Evolutionary conservation across 73 alveolate genomes (phyloP).

Genomic region (Paramecium primaurelia): DNA sequence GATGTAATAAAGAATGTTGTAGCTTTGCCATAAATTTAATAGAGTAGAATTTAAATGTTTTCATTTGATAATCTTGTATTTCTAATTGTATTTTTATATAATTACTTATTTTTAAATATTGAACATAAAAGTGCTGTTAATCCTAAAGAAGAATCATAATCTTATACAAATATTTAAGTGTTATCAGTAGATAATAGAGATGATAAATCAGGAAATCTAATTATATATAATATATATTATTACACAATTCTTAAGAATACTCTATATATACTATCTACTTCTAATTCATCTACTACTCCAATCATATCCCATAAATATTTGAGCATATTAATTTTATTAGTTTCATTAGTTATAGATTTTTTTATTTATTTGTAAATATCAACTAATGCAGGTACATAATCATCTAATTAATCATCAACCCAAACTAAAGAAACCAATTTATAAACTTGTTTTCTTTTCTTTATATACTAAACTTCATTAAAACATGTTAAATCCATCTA

Average conservation of each 20-base stretch:
- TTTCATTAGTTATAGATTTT: not conserved
- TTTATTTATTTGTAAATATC: constrained; percentile 17
- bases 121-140: not conserved
- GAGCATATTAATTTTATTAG: constrained; percentile 5
- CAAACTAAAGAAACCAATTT: constrained; percentile 11
- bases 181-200: not conserved
- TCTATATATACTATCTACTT: not conserved
- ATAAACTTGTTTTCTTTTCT: not conserved
- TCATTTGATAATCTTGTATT: constrained; percentile 27
- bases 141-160: constrained; percentile 23
- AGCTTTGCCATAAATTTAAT: constrained; percentile 37
- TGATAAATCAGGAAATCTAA: not conserved
- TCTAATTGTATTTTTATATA: not conserved
- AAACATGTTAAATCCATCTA: constrained; percentile 32
- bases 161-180: not conserved
- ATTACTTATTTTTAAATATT: constrained; percentile 23
- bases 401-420: constrained; percentile 38
- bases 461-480: not conserved
- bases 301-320: constrained; percentile 46
- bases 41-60: not conserved
- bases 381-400: constrained; percentile 18
- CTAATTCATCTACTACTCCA: constrained; percentile 4
- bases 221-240: not conserved
- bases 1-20: not conserved
- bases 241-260: constrained; percentile 17